Base-by-base conservation (phyloP, 495 filamentous ascomycete species). In the Bombardia bombarda region DNA sequence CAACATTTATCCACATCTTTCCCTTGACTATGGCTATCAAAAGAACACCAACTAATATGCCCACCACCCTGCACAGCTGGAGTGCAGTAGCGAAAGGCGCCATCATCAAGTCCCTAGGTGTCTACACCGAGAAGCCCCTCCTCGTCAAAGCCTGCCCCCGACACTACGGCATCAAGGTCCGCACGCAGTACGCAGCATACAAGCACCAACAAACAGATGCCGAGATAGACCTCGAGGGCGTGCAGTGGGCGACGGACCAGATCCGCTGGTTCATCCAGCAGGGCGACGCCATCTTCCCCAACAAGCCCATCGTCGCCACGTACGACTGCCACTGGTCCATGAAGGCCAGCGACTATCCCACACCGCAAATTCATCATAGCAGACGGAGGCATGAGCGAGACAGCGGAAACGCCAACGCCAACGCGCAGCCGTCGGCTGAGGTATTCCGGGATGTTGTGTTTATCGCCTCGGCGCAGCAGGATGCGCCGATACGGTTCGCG, bases 51-150 rank as follows among this genome's bases (percentile, higher is more conserved):
- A 13, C 9, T 42, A 21, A n/a, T n/a, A n/a, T n/a, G n/a, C n/a
- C n/a, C n/a, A n/a, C n/a, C n/a, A n/a, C n/a, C 24, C 7, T 6
- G 18, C 16, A 28, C 21, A 48, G 46, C 20, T 64, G 61, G 61
- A 52, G 32, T 25, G 61, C 53, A 21, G 59, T 64, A 19, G 55
- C 47, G 0, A 46, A 47, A 9, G 61, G 61, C 7, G 61, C 59
- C 19, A 54, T 62, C 21, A 51, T 64, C 17, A 55, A 52, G 25
- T 59, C 51, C 1, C 28, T 58, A 6, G 59, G 59, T 7, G 35
- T 62, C 13, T 55, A 59, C 25, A 58, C 52, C 2, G 38, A 43
- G 1, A 32, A 50, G 25, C 50, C 54, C 2, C 7, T 25, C 0
- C 10, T 50, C 3, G 52, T 60, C 14, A 40, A 23, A 5, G 21